These are phyloP conservation scores for Nadsonia fulvescens DNA, from an alignment of 805 yeast genomes.

Conservation along the genomic window DNA sequence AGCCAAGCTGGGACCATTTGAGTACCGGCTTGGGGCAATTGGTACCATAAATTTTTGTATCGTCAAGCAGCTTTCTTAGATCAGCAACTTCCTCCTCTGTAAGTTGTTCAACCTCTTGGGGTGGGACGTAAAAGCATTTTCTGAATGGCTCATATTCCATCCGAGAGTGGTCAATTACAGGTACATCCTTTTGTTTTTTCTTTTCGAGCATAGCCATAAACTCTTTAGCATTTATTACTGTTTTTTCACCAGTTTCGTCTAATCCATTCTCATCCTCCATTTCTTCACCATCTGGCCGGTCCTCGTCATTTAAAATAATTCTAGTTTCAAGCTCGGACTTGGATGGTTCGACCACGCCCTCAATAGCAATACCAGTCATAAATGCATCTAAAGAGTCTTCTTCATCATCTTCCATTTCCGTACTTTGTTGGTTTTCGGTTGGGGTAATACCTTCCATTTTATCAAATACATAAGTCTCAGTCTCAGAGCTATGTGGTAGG, in stretches of 20 bases:
- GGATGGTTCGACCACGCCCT: slow-evolving; percentile 1
- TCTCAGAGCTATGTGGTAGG: too few species aligned
- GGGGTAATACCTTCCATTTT: too few species aligned
- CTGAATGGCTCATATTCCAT: slow-evolving; percentile 34
- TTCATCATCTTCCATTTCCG: slow-evolving; percentile 14
- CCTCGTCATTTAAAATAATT: slow-evolving; percentile 8
- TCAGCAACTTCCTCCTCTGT: slow-evolving; percentile 37
- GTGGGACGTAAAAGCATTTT: slow-evolving; percentile 45
- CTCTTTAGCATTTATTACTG: slow-evolving; percentile 15
- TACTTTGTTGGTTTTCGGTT: slow-evolving; percentile 9
- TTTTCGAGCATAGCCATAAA: slow-evolving; percentile 16
- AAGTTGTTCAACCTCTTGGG: slow-evolving; percentile 31
- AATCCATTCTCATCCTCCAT: slow-evolving; percentile 11
- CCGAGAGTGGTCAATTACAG: slow-evolving; percentile 27
- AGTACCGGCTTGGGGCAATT: slow-evolving; percentile 45
- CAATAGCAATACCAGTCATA: slow-evolving; percentile 19
- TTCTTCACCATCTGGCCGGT: slow-evolving; percentile 4
- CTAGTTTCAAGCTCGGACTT: slow-evolving; percentile 3
- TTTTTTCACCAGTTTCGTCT: slow-evolving; percentile 16
- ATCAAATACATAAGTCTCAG: too few species aligned
- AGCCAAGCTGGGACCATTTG: slow-evolving; percentile 69
- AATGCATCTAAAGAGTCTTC: slow-evolving; percentile 31
- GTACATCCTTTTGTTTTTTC: slow-evolving; percentile 32
- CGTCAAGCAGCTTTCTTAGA: slow-evolving; percentile 36
- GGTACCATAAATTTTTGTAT: slow-evolving; percentile 47